A percentile compares a stretch with the other conserved stretches of the same genome.
Evolutionary conservation across 495 filamentous ascomycete species (phyloP).

Genomic region (Zalerion maritima): DNA sequence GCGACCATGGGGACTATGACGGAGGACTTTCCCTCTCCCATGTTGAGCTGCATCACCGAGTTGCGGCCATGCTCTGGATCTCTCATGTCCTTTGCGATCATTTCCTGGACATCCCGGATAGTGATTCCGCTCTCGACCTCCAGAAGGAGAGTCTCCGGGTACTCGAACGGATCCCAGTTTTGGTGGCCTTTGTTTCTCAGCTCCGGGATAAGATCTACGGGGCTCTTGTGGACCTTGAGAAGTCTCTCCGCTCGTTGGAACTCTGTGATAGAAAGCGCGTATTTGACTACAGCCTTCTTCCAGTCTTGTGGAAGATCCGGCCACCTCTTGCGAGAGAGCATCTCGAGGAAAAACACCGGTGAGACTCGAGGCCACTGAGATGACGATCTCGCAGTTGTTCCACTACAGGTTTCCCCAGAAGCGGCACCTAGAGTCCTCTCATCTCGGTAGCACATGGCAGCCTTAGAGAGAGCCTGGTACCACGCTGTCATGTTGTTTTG

Average conservation of each 20-base stretch:
- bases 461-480: too few relatives aligned
- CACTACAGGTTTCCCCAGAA: neutral
- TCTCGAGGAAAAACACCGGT: slow-evolving; percentile 20
- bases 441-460: too few relatives aligned
- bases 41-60: slow-evolving; percentile 54
- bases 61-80: slow-evolving; percentile 28
- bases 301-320: slow-evolving; percentile 12
- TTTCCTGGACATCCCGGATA: slow-evolving; percentile 45
- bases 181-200: slow-evolving; percentile 34
- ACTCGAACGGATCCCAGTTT: slow-evolving; percentile 34
- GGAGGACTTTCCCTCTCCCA: slow-evolving; percentile 62
- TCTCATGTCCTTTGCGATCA: slow-evolving; percentile 44
- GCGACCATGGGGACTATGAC: slow-evolving; percentile 55
- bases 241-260: slow-evolving; percentile 27
- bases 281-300: slow-evolving; percentile 18
- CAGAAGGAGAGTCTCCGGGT: slow-evolving; percentile 45
- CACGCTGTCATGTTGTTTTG: slow-evolving; percentile 5
- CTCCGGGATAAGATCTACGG: slow-evolving; percentile 32
- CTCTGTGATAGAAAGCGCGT: slow-evolving; percentile 18
- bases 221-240: slow-evolving; percentile 8
- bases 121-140: slow-evolving; percentile 49
- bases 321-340: slow-evolving; percentile 15
- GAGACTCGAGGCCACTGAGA: slow-evolving; percentile 15
- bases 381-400: slow-evolving; percentile 4
- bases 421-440: too few relatives aligned